Base-by-base conservation (phyloP, 176 grass and related monocot genomes). In the Areca catechu region DNA sequence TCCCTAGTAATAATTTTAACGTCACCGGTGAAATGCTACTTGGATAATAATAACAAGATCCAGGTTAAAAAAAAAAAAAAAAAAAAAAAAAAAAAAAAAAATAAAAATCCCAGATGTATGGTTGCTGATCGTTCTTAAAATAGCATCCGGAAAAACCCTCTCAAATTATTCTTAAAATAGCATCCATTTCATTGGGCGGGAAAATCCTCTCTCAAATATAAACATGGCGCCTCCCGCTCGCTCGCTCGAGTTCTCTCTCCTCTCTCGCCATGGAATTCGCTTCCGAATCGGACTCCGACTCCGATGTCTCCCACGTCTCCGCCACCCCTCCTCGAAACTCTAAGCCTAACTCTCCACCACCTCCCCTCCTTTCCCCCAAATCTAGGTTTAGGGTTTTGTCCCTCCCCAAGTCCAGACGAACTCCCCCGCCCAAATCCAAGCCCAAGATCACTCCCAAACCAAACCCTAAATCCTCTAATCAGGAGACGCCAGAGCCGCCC, bases 231-330 rank as follows among this genome's bases (percentile, higher is more conserved):
- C 7, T 4, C 28, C 50, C 21, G 23, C 15, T 56, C 34, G 18
- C 21, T 37, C 37, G 5, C 49, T 18, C 24, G 28, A 18, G 15
- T 52, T 50, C 89, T 60, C 76, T 61, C 66, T 37, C 79, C 62
- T 24, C 58, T 71, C 3, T 23, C n/a, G 68, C 21, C 48, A 79
- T 79, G 58, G 86, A 61, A 5, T 75, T 58, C 24, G 71, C 81
- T n/a, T 75, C 65, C 43, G 71, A n/a, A n/a, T n/a, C n/a, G n/a
- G n/a, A 84, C 23, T 61, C 48, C 14, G 69, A 62, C 9, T 90
- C 86, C 7, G 83, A 89, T n/a, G 85, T 63, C 7, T 85, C 83
- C 57, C 81, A 79, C 58, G 68, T 90, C 27, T 90, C 92, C 48
- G 65, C 65, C 22, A 88, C 86, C 22, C 83, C 86, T 16, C 69